Base-by-base conservation (phyloP, 2,329 filamentous ascomycete species). In the Magnaporthiopsis rhizophila region DNA sequence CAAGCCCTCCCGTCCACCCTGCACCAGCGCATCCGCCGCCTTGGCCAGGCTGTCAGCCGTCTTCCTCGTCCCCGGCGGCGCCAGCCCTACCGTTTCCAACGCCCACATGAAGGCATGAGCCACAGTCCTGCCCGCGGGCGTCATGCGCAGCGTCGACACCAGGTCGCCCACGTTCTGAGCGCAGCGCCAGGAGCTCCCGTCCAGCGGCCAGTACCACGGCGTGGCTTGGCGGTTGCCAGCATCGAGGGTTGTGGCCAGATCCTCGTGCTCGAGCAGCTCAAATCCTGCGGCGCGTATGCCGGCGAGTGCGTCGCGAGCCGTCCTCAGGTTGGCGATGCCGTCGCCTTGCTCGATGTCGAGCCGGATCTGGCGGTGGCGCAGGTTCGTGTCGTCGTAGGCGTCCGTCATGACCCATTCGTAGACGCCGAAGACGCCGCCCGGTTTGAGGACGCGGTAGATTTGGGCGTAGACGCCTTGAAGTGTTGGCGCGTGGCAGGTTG, bases 371-470 rank as follows among this genome's bases (percentile, higher is more conserved):
- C 92, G 90, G 80, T 98, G 95, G 72, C 87, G 83, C 0, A 91
- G 77, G 82, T 97, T 92, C 66, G 89, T 83, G 75, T 96, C 94
- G 80, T 98, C 90, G 78, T 97, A 99, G 28, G 88, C 81, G 68
- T 97, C 93, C 9, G 93, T 98, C 95, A 99, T 98, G 73, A 98
- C 83, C 95, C 95, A 98, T 79, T 99, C 95, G 79, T 98, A 99
- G 62, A 98, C 94, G 74, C 94, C 95, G 72, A 98, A 99, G 62
- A 91, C 83, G 76, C 95, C 94, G 66, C 95, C 95, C 26, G 95
- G 95, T 84, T 98, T 99, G 68, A 99, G 83, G 26, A 97, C 93
- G 61, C 91, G 90, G 85, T 89, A 92, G 73, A 98, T 98, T 77
- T 98, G 89, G 74, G 86, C 89, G 81, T 99, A 99, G 69, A 97